Base-by-base conservation (phyloP, 257 asterid species). In the Solanum peruvianum region DNA sequence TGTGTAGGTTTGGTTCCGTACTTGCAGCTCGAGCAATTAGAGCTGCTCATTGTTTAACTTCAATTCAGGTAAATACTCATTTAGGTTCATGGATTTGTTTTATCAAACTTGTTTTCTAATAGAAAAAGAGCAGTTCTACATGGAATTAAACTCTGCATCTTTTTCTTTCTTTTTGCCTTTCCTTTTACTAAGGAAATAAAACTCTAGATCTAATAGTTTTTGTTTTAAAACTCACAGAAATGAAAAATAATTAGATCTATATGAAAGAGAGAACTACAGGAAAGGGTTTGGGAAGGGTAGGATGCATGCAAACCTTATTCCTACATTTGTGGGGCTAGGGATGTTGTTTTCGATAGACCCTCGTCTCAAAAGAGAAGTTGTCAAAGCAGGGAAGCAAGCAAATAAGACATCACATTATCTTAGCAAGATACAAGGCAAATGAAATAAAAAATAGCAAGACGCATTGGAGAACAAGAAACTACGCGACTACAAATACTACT, bases 31-130 rank as follows among this genome's bases (percentile, higher is more conserved):
- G 99, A 84, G 98, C 99, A 11, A 94, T 97, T 87, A 95, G 98
- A 94, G 99, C 99, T 84, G 99, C 99, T 88, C 99, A 97, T 92
- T 97, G 99, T 90, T 94, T 97, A 91, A 97, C 99, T 84, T 95
- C 99, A 39, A 95, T 97, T 90, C 99, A 97, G 98, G 99, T 96
- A 89, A 85, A 92, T 89, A 84, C 29, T 81, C 87, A 87, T 18
- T 88, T 86, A 82, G 33, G 83, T 69, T 70, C 69, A 64, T 84
- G 69, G 29, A 25, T 84, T 60, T 42, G 81, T 70, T 66, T 15
- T 44, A 66, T 39, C 41, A 75, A 82, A 33, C 75, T 16, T 49
- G 64, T n/a, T 66, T 71, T 31, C 69, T 29, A 45, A 39, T 80
- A 31, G 85, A 49, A 35, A 31, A 81, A 31, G 44, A 78, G 42